Base-by-base conservation (phyloP, 176 grass and related monocot genomes). In the Zea mays region DNA sequence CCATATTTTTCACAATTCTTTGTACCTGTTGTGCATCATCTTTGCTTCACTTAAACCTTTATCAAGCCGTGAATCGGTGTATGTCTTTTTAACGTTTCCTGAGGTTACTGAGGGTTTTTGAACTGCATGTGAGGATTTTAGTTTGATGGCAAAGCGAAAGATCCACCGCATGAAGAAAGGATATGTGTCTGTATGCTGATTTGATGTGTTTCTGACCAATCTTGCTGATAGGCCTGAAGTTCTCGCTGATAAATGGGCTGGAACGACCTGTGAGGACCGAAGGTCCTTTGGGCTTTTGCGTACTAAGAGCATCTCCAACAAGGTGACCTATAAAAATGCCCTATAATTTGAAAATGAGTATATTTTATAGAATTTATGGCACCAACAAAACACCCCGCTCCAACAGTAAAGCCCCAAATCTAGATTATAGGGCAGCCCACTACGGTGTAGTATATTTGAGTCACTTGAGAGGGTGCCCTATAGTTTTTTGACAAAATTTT, bases 11-110 rank as follows among this genome's bases (percentile, higher is more conserved):
- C 65, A 76, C 77, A 37, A 81, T 81, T 88, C 49, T 69, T 81
- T 88, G 86, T 84, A 76, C 71, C 77, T 84, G 39, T 62, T 71
- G 45, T 80, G 39, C 19, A 42, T 55, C 52, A 74, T 65, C 67
- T 19, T 17, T 67, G 9, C 15, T 63, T 17, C 16, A 27, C 49
- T 21, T 77, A 27, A 48, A 71, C 16, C 36, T 69, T 75, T 41
- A 27, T 5, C 8, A 1, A 19, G 16, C 10, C 56, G 55, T 6
- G 16, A 39, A 27, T 48, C 10, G 9, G 59, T 76, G 2, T 0
- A 79, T 21, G n/a, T n/a, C 5, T 8, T 67, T 39, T 73, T 6
- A 10, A 68, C 4, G 12, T 47, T 64, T 72, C 0, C 58, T 19
- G 34, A 65, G 47, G 34, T 67, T 66, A 41, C 33, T 37, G 37